Evolutionary conservation across 768 basidiomycete species (phyloP).

Genomic region (Suillus fuscotomentosus): DNA sequence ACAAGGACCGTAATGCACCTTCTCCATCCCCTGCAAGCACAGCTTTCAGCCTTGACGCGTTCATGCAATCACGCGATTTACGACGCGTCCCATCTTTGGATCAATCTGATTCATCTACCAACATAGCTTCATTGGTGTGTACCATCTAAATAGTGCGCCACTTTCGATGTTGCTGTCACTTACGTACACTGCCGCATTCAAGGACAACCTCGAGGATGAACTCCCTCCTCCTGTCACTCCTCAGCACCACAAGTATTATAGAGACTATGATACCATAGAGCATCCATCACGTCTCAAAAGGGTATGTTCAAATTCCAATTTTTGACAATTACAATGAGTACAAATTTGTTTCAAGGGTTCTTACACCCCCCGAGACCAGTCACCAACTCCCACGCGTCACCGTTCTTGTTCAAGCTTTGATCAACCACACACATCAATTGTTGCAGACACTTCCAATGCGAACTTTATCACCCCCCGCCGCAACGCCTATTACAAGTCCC

Average conservation of each 20-base stretch:
- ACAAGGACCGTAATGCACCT: slow-evolving; percentile 49
- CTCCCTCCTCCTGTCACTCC: slow-evolving; percentile 49
- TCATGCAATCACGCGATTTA: slow-evolving; percentile 58
- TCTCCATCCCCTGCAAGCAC: slow-evolving; percentile 54
- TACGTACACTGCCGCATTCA: slow-evolving; percentile 11
- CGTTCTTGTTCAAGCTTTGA: slow-evolving; percentile 31
- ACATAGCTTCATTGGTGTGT: slow-evolving; percentile 41
- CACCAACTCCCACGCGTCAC: slow-evolving; percentile 42
- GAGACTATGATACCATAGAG: slow-evolving; percentile 36
- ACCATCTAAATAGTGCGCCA: slow-evolving; percentile 17
- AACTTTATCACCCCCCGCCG: slow-evolving; percentile 52
- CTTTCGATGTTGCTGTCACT: slow-evolving; percentile 16
- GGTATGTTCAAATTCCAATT: slow-evolving; percentile 14
- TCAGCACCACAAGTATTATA: slow-evolving; percentile 60
- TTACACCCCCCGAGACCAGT: slow-evolving; percentile 38
- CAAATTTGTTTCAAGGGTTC: slow-evolving; percentile 15
- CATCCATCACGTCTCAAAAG: slow-evolving; percentile 31
- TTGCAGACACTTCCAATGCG: slow-evolving; percentile 34
- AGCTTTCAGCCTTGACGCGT: slow-evolving; percentile 44
- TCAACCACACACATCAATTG: slow-evolving; percentile 21
- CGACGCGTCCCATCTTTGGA: slow-evolving; percentile 35
- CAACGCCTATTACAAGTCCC: slow-evolving; percentile 42
- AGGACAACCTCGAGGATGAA: slow-evolving; percentile 31
- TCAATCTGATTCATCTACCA: slow-evolving; percentile 29
- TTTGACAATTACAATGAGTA: background rate